Conservation (phyloP, 192 early-diverging fungal genomes). For the Coemansia erecta region DNA sequence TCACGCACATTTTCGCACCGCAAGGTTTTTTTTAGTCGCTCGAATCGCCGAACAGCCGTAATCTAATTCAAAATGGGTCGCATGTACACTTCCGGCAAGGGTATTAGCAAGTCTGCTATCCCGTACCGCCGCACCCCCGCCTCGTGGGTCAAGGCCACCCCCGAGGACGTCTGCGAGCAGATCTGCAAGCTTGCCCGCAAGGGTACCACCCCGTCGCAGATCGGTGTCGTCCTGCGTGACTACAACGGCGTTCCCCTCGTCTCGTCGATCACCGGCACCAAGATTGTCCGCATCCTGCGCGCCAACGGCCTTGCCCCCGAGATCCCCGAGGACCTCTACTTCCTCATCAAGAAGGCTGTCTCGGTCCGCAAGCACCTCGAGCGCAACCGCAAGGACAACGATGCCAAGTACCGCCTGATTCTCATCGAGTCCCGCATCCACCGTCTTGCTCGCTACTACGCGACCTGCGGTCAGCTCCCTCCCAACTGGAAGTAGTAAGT, state of each 20-base stretch:
- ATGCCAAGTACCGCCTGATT: conserved; percentile 99
- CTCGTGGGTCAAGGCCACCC: conserved; percentile 96
- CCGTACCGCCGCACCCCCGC: conserved; percentile 93
- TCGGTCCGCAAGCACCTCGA: conserved; percentile 98
- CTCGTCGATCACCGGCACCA: conserved; percentile 96
- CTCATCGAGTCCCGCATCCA: conserved; percentile 97
- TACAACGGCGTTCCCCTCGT: conserved; percentile 98
- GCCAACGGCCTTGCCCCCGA: conserved; percentile 93
- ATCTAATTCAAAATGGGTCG: conserved; percentile 71
- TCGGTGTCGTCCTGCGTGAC: conserved; percentile 96
- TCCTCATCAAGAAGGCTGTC: conserved; percentile 99
- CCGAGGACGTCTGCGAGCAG: conserved; percentile 95
- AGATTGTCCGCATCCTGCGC: conserved; percentile 98
- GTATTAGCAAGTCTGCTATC: conserved; percentile 68
- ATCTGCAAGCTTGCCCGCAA: conserved; percentile 99
- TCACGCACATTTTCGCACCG: conserved; percentile 12
- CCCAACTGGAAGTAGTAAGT: conserved; percentile 98
- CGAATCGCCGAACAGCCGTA: conserved; percentile 8
- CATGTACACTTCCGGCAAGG: conserved; percentile 98
- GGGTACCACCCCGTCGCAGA: conserved; percentile 97
- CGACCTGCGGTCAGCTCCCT: conserved; percentile 91
- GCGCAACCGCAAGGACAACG: conserved; percentile 97
- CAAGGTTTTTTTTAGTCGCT: conserved; percentile 12
- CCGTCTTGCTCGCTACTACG: conserved; percentile 99
- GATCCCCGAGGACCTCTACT: conserved; percentile 98